Percentiles rank a stretch among this genome's conserved stretches.
Evolutionary conservation across 202 grass and related monocot species (phyloP).

Genomic region (Carex arenaria): DNA sequence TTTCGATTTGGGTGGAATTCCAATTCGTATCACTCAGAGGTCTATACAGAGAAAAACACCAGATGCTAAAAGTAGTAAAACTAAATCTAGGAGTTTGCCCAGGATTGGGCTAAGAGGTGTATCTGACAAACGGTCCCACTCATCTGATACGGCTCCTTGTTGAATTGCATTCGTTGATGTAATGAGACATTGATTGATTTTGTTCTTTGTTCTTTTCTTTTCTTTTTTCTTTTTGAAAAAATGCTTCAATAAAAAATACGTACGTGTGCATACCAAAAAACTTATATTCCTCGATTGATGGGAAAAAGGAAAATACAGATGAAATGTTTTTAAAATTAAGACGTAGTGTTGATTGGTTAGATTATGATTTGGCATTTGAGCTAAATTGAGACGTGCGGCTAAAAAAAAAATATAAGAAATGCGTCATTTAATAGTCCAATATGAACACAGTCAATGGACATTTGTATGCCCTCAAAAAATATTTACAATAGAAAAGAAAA

Average conservation of each 20-base stretch:
- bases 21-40: slow-evolving; percentile 68
- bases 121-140: slow-evolving; percentile 18
- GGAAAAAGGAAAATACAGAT: neutral
- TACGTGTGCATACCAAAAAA: neutral
- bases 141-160: neutral
- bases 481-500: no score
- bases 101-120: neutral
- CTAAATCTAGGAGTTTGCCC: neutral
- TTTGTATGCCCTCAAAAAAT: no score
- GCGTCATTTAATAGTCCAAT: no score
- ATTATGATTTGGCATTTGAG: no score
- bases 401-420: no score
- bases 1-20: slow-evolving; percentile 87
- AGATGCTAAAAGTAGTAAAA: slow-evolving; percentile 18
- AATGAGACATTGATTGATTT: neutral
- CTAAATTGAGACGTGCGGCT: no score
- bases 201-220: neutral
- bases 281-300: neutral
- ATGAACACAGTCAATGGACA: no score
- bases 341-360: no score
- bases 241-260: neutral
- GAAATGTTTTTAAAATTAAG: neutral
- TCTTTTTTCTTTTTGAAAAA: no score
- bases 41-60: slow-evolving; percentile 53
- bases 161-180: neutral